phyloP scores from a whole-genome alignment of 1,139 yeast genomes.

The Debaryomyces coudertii region DNA sequence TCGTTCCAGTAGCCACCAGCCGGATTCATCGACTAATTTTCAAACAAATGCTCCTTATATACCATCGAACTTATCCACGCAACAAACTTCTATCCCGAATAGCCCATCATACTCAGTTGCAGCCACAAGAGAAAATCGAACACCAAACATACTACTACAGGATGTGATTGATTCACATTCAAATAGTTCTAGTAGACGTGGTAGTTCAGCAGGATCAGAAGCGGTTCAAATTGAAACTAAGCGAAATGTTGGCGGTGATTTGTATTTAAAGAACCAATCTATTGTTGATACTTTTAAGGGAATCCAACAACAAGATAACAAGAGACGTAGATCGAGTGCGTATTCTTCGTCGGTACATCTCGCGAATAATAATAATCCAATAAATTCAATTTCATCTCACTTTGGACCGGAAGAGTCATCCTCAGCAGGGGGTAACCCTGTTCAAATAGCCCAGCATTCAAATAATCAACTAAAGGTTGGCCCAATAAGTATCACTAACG shows the following conservation, averaged over 20 bases:
- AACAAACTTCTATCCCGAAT: constrained; percentile 4
- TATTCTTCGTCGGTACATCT: constrained; percentile 22
- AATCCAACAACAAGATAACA: constrained; percentile 51
- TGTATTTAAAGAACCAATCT: constrained; percentile 51
- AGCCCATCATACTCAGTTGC: constrained; percentile 30
- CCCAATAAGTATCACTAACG: constrained; percentile 31
- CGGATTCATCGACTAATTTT: constrained; percentile 4
- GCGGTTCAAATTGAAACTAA: constrained; percentile 53
- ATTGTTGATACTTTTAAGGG: constrained; percentile 54
- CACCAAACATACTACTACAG: constrained; percentile 30
- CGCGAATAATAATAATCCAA: constrained; percentile 20
- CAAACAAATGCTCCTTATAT: constrained; percentile 19
- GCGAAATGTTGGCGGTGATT: constrained; percentile 58
- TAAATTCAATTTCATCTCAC: constrained; percentile 24
- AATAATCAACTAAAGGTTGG: constrained; percentile 31
- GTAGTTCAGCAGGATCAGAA: constrained; percentile 43
- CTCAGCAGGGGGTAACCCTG: constrained; percentile 4
- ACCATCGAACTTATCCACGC: constrained; percentile 22
- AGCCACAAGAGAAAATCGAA: constrained; percentile 36
- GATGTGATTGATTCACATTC: constrained; percentile 40
- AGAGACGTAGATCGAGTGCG: constrained; percentile 44
- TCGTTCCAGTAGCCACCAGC: constrained; percentile 6
- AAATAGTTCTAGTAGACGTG: constrained; percentile 34
- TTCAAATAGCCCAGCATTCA: constrained; percentile 16
- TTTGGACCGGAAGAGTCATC: constrained; percentile 10